Percentiles rank a stretch among this genome's conserved stretches.
These are phyloP conservation scores for Microdochium bolleyi DNA, from an alignment of 2,329 filamentous ascomycete genomes.

Conservation along the genomic window DNA sequence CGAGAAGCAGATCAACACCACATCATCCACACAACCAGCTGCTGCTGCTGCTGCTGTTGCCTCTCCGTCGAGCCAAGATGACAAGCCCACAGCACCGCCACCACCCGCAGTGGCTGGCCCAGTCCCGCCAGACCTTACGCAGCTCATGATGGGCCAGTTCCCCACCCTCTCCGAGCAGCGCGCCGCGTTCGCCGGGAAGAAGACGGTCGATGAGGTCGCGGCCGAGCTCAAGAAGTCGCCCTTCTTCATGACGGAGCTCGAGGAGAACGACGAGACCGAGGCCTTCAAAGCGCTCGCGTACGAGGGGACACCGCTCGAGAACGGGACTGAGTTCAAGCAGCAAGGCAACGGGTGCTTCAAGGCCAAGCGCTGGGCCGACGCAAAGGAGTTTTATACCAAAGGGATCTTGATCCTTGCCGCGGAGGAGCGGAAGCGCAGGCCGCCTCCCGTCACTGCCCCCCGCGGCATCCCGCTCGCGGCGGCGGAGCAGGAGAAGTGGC, in stretches of 20 bases:
- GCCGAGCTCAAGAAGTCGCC: slow-evolving; percentile 57
- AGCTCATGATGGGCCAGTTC: slow-evolving; percentile 5
- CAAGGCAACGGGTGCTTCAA: slow-evolving; percentile 86
- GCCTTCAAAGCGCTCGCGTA: slow-evolving; percentile 87
- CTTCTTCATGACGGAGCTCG: slow-evolving; percentile 92
- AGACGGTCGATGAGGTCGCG: slow-evolving; percentile 46
- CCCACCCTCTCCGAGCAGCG: slow-evolving; percentile 38
- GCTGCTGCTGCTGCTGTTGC: neutral
- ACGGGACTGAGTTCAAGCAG: slow-evolving; percentile 78
- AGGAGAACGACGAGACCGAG: slow-evolving; percentile 77
- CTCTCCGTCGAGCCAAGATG: too few species aligned
- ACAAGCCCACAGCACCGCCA: too few species aligned
- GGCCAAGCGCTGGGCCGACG: slow-evolving; percentile 67
- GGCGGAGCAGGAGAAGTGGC: slow-evolving; percentile 41
- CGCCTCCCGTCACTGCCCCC: slow-evolving; percentile 17
- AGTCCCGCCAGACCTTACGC: neutral
- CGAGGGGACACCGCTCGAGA: slow-evolving; percentile 81
- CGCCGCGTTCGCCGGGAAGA: slow-evolving; percentile 28
- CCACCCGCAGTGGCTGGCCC: neutral
- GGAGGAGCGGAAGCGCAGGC: slow-evolving; percentile 49
- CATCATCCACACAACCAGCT: slow-evolving; percentile 1
- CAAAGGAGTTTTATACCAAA: slow-evolving; percentile 86
- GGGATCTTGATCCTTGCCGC: slow-evolving; percentile 64
- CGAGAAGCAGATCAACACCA: slow-evolving; percentile 5
- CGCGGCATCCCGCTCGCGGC: slow-evolving; percentile 37